Base-by-base conservation (phyloP, 2,329 filamentous ascomycete species). In the Myotisia sp. region DNA sequence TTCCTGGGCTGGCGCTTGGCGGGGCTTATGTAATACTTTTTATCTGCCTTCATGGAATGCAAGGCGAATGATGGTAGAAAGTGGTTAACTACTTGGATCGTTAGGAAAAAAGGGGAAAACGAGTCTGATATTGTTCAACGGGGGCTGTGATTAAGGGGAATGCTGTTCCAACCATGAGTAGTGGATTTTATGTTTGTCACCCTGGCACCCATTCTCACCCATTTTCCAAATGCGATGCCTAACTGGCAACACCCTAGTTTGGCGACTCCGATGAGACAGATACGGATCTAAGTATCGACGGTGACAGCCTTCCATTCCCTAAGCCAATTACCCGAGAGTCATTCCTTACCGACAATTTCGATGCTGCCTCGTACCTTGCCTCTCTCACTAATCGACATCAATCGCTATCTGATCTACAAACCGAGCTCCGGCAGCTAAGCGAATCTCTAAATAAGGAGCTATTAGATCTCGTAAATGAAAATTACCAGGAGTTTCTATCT, bases 381-480 rank as follows among this genome's bases (percentile, higher is more conserved):
- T 78, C 80, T 1, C 69, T 93, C 1, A 74, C 76, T 13, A 76
- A 90, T 52, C 79, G 90, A 1, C 90, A 98, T 56, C 90, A 98
- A 56, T 94, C 87, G 0, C 80, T 98, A 30, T 86, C 93, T 53
- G 90, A 98, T 55, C 67, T 98, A 20, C 82, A 87, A 22, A 63
- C 77, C 4, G 92, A 98, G 50, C 67, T 98, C 10, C 77, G 86
- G 28, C 74, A 85, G 38, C 71, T 92, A 34, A 82, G 77, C 45
- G 73, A 81, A 46, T 70, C 78, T 13, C 76, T 98, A 41, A 81
- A 77, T 49, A 74, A 79, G 42, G 90, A 98, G 60, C 68, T 98
- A 2, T 68, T 98, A 12, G 87, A 94, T 59, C 72, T 98, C 5
- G 90, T 98, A 44, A 98, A 98, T 52, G 72, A 79, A 33, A 92